Evolutionary conservation across 768 basidiomycete genomes (phyloP).

Genomic region (Tylopilus rubrobrunneus): DNA sequence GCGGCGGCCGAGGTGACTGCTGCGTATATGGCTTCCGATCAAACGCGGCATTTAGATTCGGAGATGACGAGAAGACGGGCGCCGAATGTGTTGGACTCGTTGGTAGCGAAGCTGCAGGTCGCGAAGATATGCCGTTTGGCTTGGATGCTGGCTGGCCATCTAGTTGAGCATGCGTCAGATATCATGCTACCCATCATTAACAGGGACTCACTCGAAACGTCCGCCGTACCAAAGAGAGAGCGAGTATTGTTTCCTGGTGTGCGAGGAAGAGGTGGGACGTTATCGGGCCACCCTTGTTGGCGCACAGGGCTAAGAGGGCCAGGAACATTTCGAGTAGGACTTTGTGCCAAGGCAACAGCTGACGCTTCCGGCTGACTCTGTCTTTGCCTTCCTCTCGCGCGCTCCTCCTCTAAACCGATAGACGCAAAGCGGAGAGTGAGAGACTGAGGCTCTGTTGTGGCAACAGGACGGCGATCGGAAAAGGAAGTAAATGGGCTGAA

Average conservation of each 20-base stretch:
- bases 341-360: constrained; percentile 6
- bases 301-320: constrained; percentile 13
- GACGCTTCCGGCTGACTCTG: constrained; percentile 9
- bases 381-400: constrained; percentile 13
- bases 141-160: constrained; percentile 5
- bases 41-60: constrained; percentile 16
- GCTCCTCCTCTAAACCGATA: constrained; percentile 22
- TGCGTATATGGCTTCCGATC: constrained; percentile 20
- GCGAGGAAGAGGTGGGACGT: constrained; percentile 29
- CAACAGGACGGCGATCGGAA: constrained; percentile 2
- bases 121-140: constrained; percentile 11
- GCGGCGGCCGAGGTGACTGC: constrained; percentile 13
- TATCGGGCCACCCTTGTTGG: constrained; percentile 20
- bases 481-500: constrained; percentile 7
- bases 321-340: constrained; percentile 6
- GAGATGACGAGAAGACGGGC: constrained; percentile 17
- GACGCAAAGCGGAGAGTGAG: constrained; percentile 34
- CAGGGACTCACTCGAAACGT: constrained; percentile 12
- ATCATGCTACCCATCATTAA: background rate
- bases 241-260: constrained; percentile 16
- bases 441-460: constrained; percentile 19
- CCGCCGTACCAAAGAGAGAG: constrained; percentile 11
- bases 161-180: constrained; percentile 6
- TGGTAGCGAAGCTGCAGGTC: constrained; percentile 17
- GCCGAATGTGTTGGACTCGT: constrained; percentile 19